Evolutionary conservation across 2,329 filamentous ascomycete genomes (phyloP).

Genomic region (Emergomyces africanus): DNA sequence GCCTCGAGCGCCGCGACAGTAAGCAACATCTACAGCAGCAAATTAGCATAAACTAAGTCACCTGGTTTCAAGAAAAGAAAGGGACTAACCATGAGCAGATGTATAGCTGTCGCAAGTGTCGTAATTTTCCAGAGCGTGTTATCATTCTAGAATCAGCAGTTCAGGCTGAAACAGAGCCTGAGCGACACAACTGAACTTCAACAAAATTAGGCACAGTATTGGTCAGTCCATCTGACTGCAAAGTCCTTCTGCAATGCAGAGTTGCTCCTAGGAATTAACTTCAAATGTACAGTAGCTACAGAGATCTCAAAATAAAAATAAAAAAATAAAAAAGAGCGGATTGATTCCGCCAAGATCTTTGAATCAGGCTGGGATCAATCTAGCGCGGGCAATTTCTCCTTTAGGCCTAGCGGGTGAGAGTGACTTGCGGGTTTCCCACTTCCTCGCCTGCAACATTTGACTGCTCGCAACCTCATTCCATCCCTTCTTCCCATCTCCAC

Average conservation of each 20-base stretch:
- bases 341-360: no score
- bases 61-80: not conserved
- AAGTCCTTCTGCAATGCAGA: not conserved
- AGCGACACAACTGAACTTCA: not conserved
- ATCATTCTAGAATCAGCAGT: not conserved
- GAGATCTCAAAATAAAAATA: no score
- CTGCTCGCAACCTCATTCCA: not conserved
- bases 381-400: not conserved
- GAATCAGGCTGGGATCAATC: no score
- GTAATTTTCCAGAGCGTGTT: not conserved
- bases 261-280: not conserved
- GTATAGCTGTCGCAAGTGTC: not conserved
- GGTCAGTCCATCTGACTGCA: not conserved
- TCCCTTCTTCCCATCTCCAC: not conserved
- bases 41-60: not conserved
- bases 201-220: no score
- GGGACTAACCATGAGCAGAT: not conserved
- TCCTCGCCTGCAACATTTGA: not conserved
- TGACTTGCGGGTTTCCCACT: not conserved
- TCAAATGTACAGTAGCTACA: no score
- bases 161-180: not conserved
- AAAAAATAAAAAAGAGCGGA: no score
- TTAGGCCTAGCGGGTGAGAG: not conserved
- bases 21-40: slow-evolving; percentile 6
- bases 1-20: slow-evolving; percentile 8